These are phyloP conservation scores for Straminergon stramineum DNA, from an alignment of 225 moss, liverwort and hornwort genomes.

Conservation along the genomic window DNA sequence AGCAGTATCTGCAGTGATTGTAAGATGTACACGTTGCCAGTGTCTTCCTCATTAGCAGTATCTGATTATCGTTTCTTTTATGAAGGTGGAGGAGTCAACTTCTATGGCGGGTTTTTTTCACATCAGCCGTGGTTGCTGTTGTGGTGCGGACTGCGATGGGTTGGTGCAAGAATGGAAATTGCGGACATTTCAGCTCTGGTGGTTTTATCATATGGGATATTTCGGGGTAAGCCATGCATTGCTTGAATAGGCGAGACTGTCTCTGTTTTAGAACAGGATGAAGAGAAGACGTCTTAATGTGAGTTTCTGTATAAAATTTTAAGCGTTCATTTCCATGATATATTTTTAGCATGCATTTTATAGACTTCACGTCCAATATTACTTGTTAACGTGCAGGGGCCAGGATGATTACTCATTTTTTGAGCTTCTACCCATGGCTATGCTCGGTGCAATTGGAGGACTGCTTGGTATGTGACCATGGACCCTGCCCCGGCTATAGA, in stretches of 20 bases:
- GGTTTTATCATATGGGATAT: conserved; percentile 99
- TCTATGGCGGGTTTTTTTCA: conserved; percentile 97
- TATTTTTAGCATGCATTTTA: neutral
- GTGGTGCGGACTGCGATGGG: conserved; percentile 99
- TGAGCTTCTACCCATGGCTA: conserved; percentile 95
- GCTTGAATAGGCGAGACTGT: neutral
- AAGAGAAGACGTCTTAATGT: neutral
- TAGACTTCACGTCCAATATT: neutral
- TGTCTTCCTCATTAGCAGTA: neutral
- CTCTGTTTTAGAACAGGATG: neutral
- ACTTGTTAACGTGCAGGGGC: conserved; percentile 46
- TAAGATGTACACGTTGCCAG: neutral
- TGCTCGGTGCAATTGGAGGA: conserved; percentile 97
- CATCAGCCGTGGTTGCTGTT: conserved; percentile 98
- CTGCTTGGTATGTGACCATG: conserved; percentile 55
- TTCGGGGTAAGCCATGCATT: conserved; percentile 61
- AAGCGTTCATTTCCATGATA: neutral
- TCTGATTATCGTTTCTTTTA: neutral
- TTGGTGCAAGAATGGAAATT: conserved; percentile 97
- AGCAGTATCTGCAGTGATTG: neutral
- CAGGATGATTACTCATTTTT: conserved; percentile 98
- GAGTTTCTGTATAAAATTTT: neutral
- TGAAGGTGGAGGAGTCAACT: conserved; percentile 99
- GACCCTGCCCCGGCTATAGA: neutral
- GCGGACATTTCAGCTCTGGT: conserved; percentile 99